Evolutionary conservation across 768 basidiomycete genomes (phyloP), one percentile per base, ranked within the genome.

Genomic region (Pleurotus citrinopileatus): DNA sequence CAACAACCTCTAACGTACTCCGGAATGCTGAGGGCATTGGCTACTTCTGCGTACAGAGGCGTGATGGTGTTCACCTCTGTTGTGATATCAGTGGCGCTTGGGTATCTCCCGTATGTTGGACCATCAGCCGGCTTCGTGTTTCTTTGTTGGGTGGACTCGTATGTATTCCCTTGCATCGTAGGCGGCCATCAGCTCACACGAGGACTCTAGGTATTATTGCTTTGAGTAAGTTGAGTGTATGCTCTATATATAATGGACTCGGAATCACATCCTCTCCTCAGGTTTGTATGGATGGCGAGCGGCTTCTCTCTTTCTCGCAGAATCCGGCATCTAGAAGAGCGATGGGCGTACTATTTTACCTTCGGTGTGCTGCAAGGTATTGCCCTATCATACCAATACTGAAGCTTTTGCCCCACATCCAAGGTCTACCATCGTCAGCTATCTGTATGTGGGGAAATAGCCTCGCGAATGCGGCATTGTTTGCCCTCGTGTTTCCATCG

Each of bases 91-190:
- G 84, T 87, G 55, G 75, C 77, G 13, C 72, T 95, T 27, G 71
- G 75, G 4, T 73, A 76, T 48, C 73, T 91, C 17, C 93, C 93
- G 2, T 73, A 78, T 53, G 68, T 85, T 10, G 93, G 93, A 7
- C 73, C 79, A 0, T 55, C 73, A 1, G 68, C 78, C 4, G 80
- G 82, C 23, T 89, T 92, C 63, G 65, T 81, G 4, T 94, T 92
- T 63, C 70, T 92, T 55, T 93, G 89, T 62, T 91, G 92, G 87
- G 77, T 94, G 42, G 86, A 94, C 65, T 78, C 92, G 87, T 94
- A 68, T 78, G 91, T 87, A 3, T 27, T 22, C 36, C 1, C 22
- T 43, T 48, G 19, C 20, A 25, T 17, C 20, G 25, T 27, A 23
- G 12, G 34, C 10, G 36, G 23, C 27, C 20, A 13, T 45, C 17